A percentile compares a stretch with the other conserved stretches of the same genome.
Evolutionary conservation across 306 rosid species (phyloP).

Genomic region (Prunus mume): DNA sequence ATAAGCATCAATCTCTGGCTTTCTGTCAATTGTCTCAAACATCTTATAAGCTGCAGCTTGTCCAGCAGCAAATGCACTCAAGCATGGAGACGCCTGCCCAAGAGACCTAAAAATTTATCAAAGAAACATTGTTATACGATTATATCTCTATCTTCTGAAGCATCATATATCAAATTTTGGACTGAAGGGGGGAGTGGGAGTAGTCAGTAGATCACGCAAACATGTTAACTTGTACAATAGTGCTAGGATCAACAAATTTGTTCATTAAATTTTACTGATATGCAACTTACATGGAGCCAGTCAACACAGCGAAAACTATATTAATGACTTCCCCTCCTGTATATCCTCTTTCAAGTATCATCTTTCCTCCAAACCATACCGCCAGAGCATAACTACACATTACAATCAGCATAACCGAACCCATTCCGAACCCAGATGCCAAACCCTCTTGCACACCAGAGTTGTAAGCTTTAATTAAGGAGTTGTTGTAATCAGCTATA

Average conservation of each 20-base stretch:
- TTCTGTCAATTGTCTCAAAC: conserved; percentile 73
- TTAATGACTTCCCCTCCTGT: conserved; percentile 67
- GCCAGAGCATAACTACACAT: conserved; percentile 61
- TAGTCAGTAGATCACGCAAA: neutral
- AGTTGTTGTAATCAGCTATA: conserved; percentile 51
- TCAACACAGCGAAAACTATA: conserved; percentile 54
- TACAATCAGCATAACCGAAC: conserved; percentile 29
- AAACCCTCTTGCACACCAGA: conserved; percentile 57
- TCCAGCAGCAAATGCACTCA: conserved; percentile 81
- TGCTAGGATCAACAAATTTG: neutral
- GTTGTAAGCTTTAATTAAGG: conserved; percentile 53
- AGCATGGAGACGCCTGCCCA: conserved; percentile 83
- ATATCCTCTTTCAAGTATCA: conserved; percentile 75
- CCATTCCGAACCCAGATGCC: conserved; percentile 70
- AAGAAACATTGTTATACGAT: neutral
- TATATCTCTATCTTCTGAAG: neutral
- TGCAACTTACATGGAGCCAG: conserved; percentile 65
- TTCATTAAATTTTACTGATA: neutral
- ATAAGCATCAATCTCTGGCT: conserved; percentile 63
- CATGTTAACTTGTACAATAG: neutral
- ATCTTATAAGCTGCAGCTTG: conserved; percentile 87
- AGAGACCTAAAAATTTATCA: conserved; percentile 42
- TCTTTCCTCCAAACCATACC: conserved; percentile 71
- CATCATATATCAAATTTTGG: neutral
- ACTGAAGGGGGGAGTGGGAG: neutral